Percentiles rank a stretch among this genome's conserved stretches.
Conservation (phyloP, 805 yeast genomes). For the Lachancea sp. region DNA sequence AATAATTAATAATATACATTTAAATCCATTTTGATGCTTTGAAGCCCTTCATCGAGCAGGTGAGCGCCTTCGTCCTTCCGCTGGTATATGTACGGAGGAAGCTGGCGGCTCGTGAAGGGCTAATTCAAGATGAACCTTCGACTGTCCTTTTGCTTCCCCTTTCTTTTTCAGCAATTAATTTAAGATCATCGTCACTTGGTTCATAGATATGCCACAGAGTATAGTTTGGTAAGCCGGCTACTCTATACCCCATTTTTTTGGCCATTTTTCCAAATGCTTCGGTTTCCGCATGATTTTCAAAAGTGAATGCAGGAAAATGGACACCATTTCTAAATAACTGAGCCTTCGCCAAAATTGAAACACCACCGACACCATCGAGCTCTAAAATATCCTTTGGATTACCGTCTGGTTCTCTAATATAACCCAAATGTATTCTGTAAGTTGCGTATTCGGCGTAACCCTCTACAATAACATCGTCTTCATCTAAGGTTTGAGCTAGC, state of each 20-base stretch:
- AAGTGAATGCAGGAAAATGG: constrained; percentile 81
- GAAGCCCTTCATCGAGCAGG: no score
- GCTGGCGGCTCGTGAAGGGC: no score
- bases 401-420: constrained; percentile 57
- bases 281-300: constrained; percentile 80
- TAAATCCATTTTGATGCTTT: neutral
- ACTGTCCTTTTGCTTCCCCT: constrained; percentile 49
- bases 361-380: constrained; percentile 85
- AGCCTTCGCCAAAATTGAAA: constrained; percentile 70
- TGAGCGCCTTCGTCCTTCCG: no score
- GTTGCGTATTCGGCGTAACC: constrained; percentile 86
- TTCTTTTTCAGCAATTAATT: constrained; percentile 62
- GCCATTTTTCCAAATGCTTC: constrained; percentile 85
- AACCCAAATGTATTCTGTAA: constrained; percentile 77
- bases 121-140: constrained; percentile 1
- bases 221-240: constrained; percentile 86
- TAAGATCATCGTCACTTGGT: constrained; percentile 78
- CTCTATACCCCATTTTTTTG: constrained; percentile 67
- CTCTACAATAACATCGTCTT: constrained; percentile 83
- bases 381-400: constrained; percentile 58
- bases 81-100: no score
- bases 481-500: constrained; percentile 56
- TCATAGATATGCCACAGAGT: constrained; percentile 88
- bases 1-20: constrained; percentile 1
- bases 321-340: constrained; percentile 69